A percentile compares a stretch with the other conserved stretches of the same genome.
Conservation (phyloP, 2,329 filamentous ascomycete species). For the Penicillium hordei region DNA sequence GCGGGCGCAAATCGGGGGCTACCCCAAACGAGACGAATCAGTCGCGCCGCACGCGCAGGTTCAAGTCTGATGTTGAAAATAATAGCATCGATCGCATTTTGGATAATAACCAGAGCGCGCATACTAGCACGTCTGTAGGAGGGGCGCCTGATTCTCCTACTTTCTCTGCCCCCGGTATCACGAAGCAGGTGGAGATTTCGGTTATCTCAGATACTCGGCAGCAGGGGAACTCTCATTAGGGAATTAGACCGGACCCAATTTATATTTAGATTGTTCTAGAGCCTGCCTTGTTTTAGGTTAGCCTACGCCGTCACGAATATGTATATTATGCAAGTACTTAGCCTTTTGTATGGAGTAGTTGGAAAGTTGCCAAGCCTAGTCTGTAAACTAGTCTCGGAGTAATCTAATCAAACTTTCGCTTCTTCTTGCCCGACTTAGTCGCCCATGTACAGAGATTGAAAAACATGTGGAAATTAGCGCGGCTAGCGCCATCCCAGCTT, state of each 20-base stretch:
- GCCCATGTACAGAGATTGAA: too few species aligned
- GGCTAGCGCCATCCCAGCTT: too few species aligned
- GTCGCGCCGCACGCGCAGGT: constrained; percentile 15
- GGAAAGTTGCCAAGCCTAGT: too few species aligned
- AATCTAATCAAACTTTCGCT: too few species aligned
- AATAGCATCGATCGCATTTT: constrained; percentile 31
- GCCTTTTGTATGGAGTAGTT: too few species aligned
- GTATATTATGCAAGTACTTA: too few species aligned
- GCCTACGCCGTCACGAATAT: not conserved
- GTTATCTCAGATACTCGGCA: constrained; percentile 14
- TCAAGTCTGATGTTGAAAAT: constrained; percentile 18
- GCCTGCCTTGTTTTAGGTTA: not conserved
- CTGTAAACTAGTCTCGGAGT: too few species aligned
- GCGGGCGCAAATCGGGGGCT: constrained; percentile 14
- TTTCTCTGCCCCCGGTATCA: constrained; percentile 22
- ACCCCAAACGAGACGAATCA: constrained; percentile 18
- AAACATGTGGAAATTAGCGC: too few species aligned
- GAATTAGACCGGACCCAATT: not conserved
- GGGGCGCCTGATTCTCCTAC: constrained; percentile 10
- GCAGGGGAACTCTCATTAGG: not conserved
- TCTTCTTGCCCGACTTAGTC: too few species aligned
- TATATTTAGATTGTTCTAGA: not conserved
- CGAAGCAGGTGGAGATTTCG: constrained; percentile 32
- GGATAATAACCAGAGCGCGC: constrained; percentile 11
- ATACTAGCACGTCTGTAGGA: constrained; percentile 13